Evolutionary conservation across 2,329 filamentous ascomycete species (phyloP).

Genomic region (Aspergillus novofumigatus): DNA sequence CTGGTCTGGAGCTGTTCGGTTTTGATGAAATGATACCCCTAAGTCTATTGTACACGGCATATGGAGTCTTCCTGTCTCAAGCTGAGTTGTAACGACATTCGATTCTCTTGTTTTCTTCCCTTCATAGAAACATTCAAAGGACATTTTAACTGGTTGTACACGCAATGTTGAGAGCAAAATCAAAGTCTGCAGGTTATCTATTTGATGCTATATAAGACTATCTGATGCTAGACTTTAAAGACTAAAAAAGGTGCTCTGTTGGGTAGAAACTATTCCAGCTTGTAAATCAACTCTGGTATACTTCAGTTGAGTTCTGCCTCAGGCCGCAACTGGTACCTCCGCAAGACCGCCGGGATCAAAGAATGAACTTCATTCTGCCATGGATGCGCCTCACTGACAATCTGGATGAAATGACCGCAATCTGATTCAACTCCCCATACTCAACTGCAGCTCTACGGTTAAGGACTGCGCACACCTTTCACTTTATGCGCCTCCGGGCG

Average conservation of each 20-base stretch:
- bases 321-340: conserved; percentile 14
- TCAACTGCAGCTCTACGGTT: background rate
- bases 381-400: conserved; percentile 1
- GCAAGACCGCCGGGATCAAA: conserved; percentile 1
- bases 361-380: conserved; percentile 1
- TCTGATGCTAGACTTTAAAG: no score
- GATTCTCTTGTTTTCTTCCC: background rate
- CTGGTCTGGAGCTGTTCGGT: conserved; percentile 8
- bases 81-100: background rate
- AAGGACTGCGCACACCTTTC: conserved; percentile 3
- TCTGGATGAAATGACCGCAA: background rate
- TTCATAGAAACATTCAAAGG: background rate
- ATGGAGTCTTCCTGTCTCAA: background rate
- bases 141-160: background rate
- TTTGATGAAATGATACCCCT: conserved; percentile 32
- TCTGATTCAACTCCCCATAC: background rate
- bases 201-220: background rate
- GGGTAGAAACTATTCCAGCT: no score
- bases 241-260: background rate
- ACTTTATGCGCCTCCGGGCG: conserved; percentile 20
- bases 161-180: background rate
- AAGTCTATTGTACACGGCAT: background rate
- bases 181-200: background rate
- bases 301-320: conserved; percentile 17
- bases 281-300: background rate